These are phyloP conservation scores for Cytospora mali DNA, from an alignment of 2,329 filamentous ascomycete genomes.

Conservation along the genomic window DNA sequence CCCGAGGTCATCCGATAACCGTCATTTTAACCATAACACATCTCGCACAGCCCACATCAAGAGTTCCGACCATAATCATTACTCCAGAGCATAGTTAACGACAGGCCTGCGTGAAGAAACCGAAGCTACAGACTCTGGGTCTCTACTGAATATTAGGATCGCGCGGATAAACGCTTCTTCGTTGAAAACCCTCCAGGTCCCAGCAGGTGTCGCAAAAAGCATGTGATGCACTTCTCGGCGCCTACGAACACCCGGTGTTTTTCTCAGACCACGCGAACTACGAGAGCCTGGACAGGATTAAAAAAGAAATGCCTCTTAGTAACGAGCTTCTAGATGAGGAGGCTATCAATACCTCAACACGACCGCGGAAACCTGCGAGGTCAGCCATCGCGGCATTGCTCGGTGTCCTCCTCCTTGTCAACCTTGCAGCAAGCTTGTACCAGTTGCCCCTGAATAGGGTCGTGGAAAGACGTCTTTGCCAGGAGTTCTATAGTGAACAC, in stretches of 20 bases:
- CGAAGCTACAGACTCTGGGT: neutral
- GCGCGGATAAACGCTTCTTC: no score
- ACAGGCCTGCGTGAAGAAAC: neutral
- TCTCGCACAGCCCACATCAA: neutral
- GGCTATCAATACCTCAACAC: neutral
- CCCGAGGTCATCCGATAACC: no score
- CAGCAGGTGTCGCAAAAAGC: neutral
- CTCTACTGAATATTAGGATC: neutral
- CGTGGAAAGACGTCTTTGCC: constrained; percentile 52
- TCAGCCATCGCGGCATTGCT: constrained; percentile 39
- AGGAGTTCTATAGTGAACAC: constrained; percentile 48
- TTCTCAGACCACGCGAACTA: neutral
- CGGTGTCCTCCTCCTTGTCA: constrained; percentile 47
- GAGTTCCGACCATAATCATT: no score
- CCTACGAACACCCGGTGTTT: neutral
- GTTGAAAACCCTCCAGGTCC: no score
- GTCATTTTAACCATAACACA: neutral
- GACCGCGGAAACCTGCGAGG: neutral
- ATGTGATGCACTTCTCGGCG: neutral
- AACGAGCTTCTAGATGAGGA: neutral
- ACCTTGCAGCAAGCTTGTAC: constrained; percentile 51
- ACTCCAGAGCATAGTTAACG: neutral
- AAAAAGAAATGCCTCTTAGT: neutral
- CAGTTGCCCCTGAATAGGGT: constrained; percentile 51
- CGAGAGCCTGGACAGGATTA: neutral